Evolutionary conservation across 129 eudicot genomes (phyloP), one percentile per base, ranked within the genome.

Genomic region (Mikania micrantha): DNA sequence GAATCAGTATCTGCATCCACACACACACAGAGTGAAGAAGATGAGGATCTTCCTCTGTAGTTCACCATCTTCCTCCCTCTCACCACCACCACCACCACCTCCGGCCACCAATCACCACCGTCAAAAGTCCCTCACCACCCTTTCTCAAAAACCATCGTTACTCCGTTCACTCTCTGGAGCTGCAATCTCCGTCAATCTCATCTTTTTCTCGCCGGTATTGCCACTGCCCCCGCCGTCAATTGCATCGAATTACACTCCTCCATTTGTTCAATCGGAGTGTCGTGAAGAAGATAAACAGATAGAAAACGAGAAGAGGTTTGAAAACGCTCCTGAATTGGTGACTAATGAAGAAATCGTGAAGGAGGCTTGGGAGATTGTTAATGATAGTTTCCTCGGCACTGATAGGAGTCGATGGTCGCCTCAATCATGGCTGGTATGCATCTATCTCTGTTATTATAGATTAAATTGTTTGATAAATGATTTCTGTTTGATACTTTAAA

Each of bases 301-400:
- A 34, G 84, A 66, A 32, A 78, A 66, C 48, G 74, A 64, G 16
- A 59, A 8, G 47, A 11, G 35, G 60, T 40, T 62, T 5, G 67
- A 58, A 21, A 70, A 12, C 0, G 74, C 83, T 20, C 77, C 82
- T 19, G 62, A 72, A 64, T 24, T 67, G 78, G 90, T 68, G 40
- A 88, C 83, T 10, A 86, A 93, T 61, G 86, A 88, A 53, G 85
- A 76, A 13, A 83, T 93, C 22, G 98, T 93, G 49, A 84, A 86
- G 64, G 96, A 93, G 67, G 98, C 92, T 25, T 93, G 98, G 96
- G 75, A 93, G 81, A 80, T 93, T 74, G 92, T 93, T 44, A 84
- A 88, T 50, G 98, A 93, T 35, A 73, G 85, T 41, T 93, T 82
- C 24, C 82, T 93, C 44, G 92, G 83, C 25, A 31, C 92, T 12